phyloP scores from a whole-genome alignment of 805 yeast species.

The Hanseniaspora osmophila region DNA sequence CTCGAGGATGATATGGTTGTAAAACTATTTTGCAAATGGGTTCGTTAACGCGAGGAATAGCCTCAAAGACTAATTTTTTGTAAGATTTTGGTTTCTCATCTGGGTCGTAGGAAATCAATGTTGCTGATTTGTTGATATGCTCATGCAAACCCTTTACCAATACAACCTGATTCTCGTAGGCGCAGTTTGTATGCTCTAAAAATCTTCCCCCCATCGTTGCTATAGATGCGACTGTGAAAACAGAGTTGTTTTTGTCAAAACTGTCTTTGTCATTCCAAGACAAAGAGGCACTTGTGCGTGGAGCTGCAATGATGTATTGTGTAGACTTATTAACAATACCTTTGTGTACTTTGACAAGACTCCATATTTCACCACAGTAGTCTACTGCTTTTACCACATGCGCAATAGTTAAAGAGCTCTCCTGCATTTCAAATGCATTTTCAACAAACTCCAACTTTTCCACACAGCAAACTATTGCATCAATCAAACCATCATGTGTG shows the following conservation, averaged over 20 bases:
- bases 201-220: conserved; percentile 50
- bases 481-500: conserved; percentile 37
- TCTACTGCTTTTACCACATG: conserved; percentile 46
- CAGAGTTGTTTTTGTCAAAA: neutral
- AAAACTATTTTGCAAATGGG: conserved; percentile 71
- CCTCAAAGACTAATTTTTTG: conserved; percentile 16
- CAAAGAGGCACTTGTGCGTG: neutral
- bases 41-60: conserved; percentile 30
- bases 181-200: conserved; percentile 36
- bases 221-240: neutral
- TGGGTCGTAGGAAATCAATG: conserved; percentile 27
- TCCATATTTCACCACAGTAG: conserved; percentile 39
- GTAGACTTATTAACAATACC: conserved; percentile 43
- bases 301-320: conserved; percentile 39
- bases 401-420: conserved; percentile 25
- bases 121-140: conserved; percentile 44
- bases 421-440: no score
- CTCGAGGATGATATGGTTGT: conserved; percentile 69
- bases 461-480: conserved; percentile 14
- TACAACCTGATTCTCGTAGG: conserved; percentile 55
- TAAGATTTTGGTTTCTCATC: conserved; percentile 9
- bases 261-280: neutral
- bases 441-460: no score
- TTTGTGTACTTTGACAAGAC: conserved; percentile 42
- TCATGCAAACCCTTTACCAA: conserved; percentile 50